phyloP scores from a whole-genome alignment of 805 yeast genomes.

The Zygotorulaspora chibaensis region DNA sequence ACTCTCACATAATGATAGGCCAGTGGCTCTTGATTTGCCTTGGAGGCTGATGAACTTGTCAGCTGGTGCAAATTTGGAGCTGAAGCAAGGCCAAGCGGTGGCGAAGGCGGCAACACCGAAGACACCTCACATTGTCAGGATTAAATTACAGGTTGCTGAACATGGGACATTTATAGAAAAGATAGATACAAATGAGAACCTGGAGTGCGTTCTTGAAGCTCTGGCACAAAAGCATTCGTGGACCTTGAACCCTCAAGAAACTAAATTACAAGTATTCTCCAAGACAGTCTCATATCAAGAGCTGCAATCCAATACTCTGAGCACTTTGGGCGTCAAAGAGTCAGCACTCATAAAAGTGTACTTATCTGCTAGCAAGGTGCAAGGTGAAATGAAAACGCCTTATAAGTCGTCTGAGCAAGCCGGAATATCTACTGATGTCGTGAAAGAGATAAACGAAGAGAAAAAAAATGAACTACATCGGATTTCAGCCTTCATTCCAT shows the following conservation, averaged over 20 bases:
- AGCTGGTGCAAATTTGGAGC: slow-evolving; percentile 40
- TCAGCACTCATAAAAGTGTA: slow-evolving; percentile 14
- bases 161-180: slow-evolving; percentile 23
- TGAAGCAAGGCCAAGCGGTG: slow-evolving; percentile 17
- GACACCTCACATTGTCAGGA: slow-evolving; percentile 19
- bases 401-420: not conserved
- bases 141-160: slow-evolving; percentile 32
- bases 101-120: not conserved
- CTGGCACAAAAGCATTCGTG: slow-evolving; percentile 15
- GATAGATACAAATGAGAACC: slow-evolving; percentile 18
- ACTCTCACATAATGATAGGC: slow-evolving; percentile 31
- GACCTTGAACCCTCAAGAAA: slow-evolving; percentile 6
- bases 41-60: slow-evolving; percentile 43
- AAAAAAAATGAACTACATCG: slow-evolving; percentile 15
- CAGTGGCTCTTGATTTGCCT: slow-evolving; percentile 40
- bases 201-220: slow-evolving; percentile 17
- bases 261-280: slow-evolving; percentile 26
- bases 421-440: not conserved
- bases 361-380: not conserved
- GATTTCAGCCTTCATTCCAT: slow-evolving; percentile 23
- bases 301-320: slow-evolving; percentile 13
- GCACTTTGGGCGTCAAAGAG: slow-evolving; percentile 18
- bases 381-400: too few species aligned
- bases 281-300: slow-evolving; percentile 14
- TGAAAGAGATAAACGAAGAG: not conserved